These are phyloP conservation scores for Pleurotus sapidus DNA, from an alignment of 768 basidiomycete genomes.

Conservation along the genomic window DNA sequence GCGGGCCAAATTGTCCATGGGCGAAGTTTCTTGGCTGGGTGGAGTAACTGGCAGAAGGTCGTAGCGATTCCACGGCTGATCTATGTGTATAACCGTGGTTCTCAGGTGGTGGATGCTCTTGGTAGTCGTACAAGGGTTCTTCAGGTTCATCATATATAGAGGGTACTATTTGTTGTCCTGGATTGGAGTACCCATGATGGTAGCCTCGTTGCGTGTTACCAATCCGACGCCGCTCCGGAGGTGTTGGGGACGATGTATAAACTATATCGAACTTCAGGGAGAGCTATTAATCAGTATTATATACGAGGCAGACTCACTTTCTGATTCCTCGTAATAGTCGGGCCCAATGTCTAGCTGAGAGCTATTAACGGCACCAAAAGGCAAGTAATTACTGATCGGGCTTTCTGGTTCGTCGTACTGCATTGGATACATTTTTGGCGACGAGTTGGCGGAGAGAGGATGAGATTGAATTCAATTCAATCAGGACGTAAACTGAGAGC, in stretches of 20 bases:
- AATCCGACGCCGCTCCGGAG: not conserved
- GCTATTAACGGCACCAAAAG: not conserved
- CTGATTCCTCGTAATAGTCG: constrained; percentile 1
- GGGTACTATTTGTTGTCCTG: not conserved
- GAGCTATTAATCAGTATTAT: not conserved
- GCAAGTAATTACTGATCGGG: constrained; percentile 2
- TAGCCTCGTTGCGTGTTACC: not conserved
- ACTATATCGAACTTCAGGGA: not conserved
- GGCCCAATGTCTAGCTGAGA: not conserved
- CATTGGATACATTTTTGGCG: not conserved
- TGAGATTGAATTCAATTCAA: not conserved
- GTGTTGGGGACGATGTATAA: not conserved
- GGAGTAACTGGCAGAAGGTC: no score
- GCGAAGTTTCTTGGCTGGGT: not conserved
- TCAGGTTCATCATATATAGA: not conserved
- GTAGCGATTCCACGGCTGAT: not conserved
- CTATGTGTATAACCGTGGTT: not conserved
- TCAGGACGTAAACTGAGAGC: not conserved
- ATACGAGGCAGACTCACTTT: not conserved
- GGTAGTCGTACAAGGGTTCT: not conserved
- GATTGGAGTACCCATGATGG: not conserved
- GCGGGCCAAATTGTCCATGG: no score
- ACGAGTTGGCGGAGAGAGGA: not conserved
- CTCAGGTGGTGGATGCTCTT: no score
- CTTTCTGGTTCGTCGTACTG: not conserved